Evolutionary conservation across 768 basidiomycete species (phyloP), one percentile per base, ranked within the genome.

Genomic region (Neoboletus brunneissimus): DNA sequence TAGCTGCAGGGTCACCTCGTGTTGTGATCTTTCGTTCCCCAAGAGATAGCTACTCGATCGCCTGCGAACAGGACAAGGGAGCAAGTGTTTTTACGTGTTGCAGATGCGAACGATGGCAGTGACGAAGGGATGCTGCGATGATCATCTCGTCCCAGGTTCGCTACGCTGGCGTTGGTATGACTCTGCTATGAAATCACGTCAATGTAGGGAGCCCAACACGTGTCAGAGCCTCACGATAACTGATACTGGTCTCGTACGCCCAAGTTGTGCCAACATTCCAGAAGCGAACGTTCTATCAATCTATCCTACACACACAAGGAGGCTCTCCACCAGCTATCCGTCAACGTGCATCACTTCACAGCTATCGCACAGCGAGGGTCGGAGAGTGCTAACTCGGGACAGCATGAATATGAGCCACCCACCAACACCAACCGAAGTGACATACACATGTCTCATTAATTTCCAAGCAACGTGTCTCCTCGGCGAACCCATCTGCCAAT

Each of bases 381-480:
- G 48, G 53, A 25, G 49, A 54, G 51, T 25, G 48, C 23, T 41
- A 47, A 48, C 43, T 25, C 27, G 31, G 35, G 55, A 50, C 42
- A 34, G 41, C 48, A 49, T 37, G 49, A 43, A 46, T 37, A 48
- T 27, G 42, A 42, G 40, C 51, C 55, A 63, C 42, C 51, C 44
- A 54, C 34, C 47, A 32, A 18, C 41, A 20, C 48, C 45, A 55
- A 55, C 47, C 64, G 53, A 58, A 58, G 56, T 60, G 60, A 58
- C 48, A 57, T 54, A 48, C 59, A 48, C 57, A 59, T 46, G 57
- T 56, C 58, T 60, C 43, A 60, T 69, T 67, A 67, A 67, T 69
- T 58, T 67, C 58, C 56, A 57, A 60, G 49, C 18, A 67, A 53
- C 56, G 67, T 59, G 60, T 67, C 67, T 53, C 67, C 67, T 59